Conservation (phyloP, 192 early-diverging fungal genomes). For the Coemansia sp. region DNA sequence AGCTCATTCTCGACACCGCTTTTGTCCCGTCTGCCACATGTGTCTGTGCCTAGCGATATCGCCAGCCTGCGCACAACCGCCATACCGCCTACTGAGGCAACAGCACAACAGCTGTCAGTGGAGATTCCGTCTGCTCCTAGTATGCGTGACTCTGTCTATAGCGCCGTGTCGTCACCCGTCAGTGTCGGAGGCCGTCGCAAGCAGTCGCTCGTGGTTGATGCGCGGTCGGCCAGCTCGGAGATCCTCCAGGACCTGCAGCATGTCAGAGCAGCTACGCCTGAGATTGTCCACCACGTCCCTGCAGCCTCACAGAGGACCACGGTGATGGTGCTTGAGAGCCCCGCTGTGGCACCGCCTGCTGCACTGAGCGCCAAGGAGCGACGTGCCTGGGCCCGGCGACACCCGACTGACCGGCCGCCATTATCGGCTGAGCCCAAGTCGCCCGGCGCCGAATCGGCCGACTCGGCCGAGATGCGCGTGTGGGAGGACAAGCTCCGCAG, state of each 20-base stretch:
- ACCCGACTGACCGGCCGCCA: conserved; percentile 32
- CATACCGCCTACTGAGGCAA: not conserved
- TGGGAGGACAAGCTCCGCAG: conserved; percentile 34
- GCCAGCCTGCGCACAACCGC: conserved; percentile 35
- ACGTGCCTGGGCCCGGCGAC: conserved; percentile 28
- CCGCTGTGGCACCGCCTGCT: conserved; percentile 1
- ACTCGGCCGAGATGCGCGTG: conserved; percentile 8
- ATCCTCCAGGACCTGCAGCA: conserved; percentile 29
- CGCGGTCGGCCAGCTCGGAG: conserved; percentile 32
- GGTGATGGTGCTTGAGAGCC: conserved; percentile 31
- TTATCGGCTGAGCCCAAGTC: conserved; percentile 11
- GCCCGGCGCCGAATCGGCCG: conserved; percentile 7
- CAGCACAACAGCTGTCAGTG: not conserved
- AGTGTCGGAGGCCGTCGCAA: conserved; percentile 48
- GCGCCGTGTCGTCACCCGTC: conserved; percentile 40
- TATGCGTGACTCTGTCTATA: conserved; percentile 13
- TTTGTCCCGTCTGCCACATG: conserved; percentile 28
- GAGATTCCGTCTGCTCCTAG: not conserved
- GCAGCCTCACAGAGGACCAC: conserved; percentile 1
- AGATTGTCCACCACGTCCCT: conserved; percentile 2
- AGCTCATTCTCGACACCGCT: conserved; percentile 45
- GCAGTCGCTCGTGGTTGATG: conserved; percentile 44
- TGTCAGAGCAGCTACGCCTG: conserved; percentile 25
- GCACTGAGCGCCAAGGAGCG: conserved; percentile 14
- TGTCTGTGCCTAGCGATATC: conserved; percentile 48